A percentile compares a stretch with the other conserved stretches of the same genome.
Conservation (phyloP, 192 early-diverging fungal species). For the Backusella australiensis region DNA sequence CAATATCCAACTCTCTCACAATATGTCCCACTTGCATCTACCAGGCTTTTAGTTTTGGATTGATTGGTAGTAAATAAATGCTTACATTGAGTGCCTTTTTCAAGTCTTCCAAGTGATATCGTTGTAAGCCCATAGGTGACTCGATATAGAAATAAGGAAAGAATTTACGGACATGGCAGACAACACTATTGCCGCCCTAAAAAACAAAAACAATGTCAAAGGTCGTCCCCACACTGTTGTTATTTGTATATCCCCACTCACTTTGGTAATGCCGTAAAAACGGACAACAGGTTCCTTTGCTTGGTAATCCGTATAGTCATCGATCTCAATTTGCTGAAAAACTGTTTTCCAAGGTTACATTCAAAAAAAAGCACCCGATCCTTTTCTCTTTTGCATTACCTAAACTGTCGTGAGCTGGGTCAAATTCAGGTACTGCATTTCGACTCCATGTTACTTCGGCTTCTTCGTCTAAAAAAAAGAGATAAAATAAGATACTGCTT, state of each 20-base stretch:
- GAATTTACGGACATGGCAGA: slow-evolving; percentile 89
- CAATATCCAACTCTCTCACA: slow-evolving; percentile 67
- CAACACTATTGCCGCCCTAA: slow-evolving; percentile 82
- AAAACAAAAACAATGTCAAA: neutral
- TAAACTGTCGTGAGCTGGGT: neutral
- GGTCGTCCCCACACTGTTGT: too few species aligned
- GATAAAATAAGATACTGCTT: too few species aligned
- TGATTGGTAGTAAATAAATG: neutral
- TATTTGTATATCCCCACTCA: slow-evolving; percentile 24
- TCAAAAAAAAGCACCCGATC: too few species aligned
- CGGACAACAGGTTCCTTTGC: slow-evolving; percentile 61
- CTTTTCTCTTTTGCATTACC: neutral
- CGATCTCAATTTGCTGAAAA: slow-evolving; percentile 96
- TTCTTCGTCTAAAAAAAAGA: neutral
- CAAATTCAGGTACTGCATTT: neutral
- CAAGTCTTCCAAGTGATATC: slow-evolving; percentile 55
- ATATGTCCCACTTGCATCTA: slow-evolving; percentile 37
- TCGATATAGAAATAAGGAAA: slow-evolving; percentile 94
- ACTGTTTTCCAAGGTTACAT: slow-evolving; percentile 37
- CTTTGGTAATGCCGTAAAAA: slow-evolving; percentile 85
- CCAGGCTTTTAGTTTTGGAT: too few species aligned
- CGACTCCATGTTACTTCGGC: neutral
- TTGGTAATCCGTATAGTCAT: slow-evolving; percentile 66
- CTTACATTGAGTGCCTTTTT: slow-evolving; percentile 53
- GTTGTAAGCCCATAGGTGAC: slow-evolving; percentile 76